These are phyloP conservation scores for Vitis hybrid DNA, from an alignment of 177 flowering plant species.

Conservation along the genomic window DNA sequence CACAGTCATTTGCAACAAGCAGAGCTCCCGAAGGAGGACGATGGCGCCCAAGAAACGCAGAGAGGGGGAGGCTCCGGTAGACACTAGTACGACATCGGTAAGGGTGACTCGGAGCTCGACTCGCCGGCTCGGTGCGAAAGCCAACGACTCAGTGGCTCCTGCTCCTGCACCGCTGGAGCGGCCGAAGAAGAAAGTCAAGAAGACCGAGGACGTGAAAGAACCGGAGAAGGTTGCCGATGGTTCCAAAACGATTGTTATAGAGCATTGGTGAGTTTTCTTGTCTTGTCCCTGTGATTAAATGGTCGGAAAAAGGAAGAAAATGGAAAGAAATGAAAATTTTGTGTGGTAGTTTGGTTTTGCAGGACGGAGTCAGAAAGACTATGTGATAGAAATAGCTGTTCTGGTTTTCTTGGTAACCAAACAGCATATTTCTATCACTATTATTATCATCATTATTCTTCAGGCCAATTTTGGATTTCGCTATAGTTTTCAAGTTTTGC, in stretches of 20 bases:
- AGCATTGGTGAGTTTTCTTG: constrained; percentile 28
- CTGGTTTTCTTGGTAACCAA: constrained; percentile 1
- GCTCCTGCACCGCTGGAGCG: constrained; percentile 4
- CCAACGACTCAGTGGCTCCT: not conserved
- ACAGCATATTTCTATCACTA: not conserved
- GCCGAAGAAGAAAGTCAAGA: constrained; percentile 2
- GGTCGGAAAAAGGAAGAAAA: not conserved
- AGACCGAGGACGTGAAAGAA: not conserved
- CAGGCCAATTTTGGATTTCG: no score
- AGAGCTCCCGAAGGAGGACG: not conserved
- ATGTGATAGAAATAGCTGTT: not conserved
- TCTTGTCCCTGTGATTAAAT: constrained; percentile 4
- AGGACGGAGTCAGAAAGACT: not conserved
- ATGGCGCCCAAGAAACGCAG: constrained; percentile 31
- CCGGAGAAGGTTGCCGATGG: constrained; percentile 1
- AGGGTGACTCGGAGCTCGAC: constrained; percentile 28
- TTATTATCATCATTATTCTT: no score
- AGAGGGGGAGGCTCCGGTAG: constrained; percentile 1
- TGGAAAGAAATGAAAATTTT: not conserved
- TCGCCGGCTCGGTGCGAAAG: not conserved
- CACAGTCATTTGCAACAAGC: not conserved
- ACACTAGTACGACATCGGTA: not conserved
- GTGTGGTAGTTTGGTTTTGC: not conserved
- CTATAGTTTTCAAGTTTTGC: no score
- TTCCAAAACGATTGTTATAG: constrained; percentile 29